These are phyloP conservation scores for Tolypocladium ophioglossoides DNA, from an alignment of 2,329 filamentous ascomycete genomes.

Conservation along the genomic window DNA sequence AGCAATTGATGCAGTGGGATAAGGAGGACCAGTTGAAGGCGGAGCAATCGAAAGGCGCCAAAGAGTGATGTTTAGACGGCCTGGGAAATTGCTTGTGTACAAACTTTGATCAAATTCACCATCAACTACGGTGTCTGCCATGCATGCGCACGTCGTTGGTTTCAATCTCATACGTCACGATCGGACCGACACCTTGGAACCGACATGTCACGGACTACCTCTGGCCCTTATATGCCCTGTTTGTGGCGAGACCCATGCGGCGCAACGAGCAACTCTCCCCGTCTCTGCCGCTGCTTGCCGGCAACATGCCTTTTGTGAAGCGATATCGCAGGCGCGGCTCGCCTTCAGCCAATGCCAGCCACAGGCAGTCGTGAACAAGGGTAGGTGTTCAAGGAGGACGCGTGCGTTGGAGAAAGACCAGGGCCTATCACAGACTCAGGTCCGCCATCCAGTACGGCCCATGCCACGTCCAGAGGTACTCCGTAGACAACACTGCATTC, in stretches of 20 bases:
- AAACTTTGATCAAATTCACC: neutral
- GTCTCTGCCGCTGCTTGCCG: neutral
- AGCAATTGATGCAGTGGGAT: conserved; percentile 33
- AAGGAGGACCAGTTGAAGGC: conserved; percentile 28
- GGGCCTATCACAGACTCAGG: neutral
- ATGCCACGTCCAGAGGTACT: neutral
- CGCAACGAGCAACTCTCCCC: too few relatives aligned
- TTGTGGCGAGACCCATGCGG: neutral
- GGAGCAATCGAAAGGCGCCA: conserved; percentile 16
- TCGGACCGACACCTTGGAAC: neutral
- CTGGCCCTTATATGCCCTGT: neutral
- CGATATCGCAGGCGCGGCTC: neutral
- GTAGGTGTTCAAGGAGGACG: neutral
- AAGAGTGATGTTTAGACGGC: conserved; percentile 13
- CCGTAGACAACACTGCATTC: neutral
- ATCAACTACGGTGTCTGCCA: neutral
- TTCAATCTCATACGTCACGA: neutral
- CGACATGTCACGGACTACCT: neutral
- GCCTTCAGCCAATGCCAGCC: neutral
- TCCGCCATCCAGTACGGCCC: neutral
- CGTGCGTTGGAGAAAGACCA: neutral
- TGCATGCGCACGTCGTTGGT: neutral
- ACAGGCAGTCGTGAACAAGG: neutral
- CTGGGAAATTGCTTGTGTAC: conserved; percentile 4
- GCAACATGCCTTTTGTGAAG: neutral